Evolutionary conservation across 1,284 basidiomycete genomes (phyloP).

Genomic region (Cutaneotrichosporon sp.): DNA sequence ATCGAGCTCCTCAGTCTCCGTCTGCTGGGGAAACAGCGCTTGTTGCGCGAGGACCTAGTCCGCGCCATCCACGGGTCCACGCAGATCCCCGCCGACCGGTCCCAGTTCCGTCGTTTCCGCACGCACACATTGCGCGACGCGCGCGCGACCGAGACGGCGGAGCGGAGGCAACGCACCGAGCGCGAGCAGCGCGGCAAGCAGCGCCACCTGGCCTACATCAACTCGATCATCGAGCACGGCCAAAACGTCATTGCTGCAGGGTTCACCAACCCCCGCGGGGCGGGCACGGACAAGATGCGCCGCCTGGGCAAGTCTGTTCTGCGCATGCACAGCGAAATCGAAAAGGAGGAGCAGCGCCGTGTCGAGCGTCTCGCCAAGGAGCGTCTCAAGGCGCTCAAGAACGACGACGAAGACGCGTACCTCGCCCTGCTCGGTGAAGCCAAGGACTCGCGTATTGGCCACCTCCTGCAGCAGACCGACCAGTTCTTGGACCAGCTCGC

Average conservation of each 20-base stretch:
- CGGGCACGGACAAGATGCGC: constrained; percentile 41
- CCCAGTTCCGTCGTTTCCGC: constrained; percentile 81
- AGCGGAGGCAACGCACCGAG: constrained; percentile 86
- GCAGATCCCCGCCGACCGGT: constrained; percentile 84
- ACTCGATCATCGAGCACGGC: constrained; percentile 81
- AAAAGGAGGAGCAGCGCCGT: constrained; percentile 56
- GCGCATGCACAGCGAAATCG: constrained; percentile 51
- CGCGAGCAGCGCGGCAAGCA: constrained; percentile 91
- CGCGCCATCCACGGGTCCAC: constrained; percentile 83
- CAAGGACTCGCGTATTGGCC: constrained; percentile 98
- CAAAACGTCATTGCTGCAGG: constrained; percentile 60
- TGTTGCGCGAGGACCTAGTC: constrained; percentile 77
- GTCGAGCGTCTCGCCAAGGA: constrained; percentile 96
- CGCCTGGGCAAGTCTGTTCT: constrained; percentile 50
- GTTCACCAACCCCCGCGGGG: constrained; percentile 43
- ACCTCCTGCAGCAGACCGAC: constrained; percentile 91
- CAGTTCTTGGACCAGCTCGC: constrained; percentile 90
- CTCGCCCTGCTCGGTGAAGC: constrained; percentile 99
- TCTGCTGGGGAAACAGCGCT: constrained; percentile 82
- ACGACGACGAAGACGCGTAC: constrained; percentile 98
- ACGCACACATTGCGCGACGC: constrained; percentile 88
- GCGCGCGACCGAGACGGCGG: constrained; percentile 80
- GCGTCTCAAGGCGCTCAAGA: constrained; percentile 94
- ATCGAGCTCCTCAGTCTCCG: constrained; percentile 94
- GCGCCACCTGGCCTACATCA: constrained; percentile 92